These are phyloP conservation scores for Tylopilus vinaceipallidus DNA, from an alignment of 768 basidiomycete species.

Conservation along the genomic window DNA sequence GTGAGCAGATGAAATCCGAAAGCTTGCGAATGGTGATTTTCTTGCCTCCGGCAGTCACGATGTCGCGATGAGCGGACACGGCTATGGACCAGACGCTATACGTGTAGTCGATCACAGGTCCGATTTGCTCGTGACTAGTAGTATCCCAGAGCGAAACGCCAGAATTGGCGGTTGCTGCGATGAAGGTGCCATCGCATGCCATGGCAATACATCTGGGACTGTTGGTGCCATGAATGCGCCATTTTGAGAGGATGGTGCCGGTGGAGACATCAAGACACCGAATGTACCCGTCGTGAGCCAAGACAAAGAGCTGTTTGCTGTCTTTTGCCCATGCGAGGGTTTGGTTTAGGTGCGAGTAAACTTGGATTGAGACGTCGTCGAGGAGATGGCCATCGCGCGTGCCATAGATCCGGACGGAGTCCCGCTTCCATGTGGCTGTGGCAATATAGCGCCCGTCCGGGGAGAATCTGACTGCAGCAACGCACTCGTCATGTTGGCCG, in stretches of 20 bases:
- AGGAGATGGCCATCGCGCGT: background rate
- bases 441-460: too few relatives aligned
- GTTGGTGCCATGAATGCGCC: background rate
- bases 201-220: background rate
- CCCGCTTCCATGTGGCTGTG: background rate
- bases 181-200: background rate
- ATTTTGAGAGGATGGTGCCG: background rate
- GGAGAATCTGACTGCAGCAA: too few relatives aligned
- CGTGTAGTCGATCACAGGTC: background rate
- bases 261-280: background rate
- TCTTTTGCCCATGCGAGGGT: background rate
- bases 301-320: background rate
- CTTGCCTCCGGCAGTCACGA: background rate
- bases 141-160: background rate
- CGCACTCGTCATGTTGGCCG: too few relatives aligned
- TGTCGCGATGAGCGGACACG: background rate
- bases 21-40: constrained; percentile 6
- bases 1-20: background rate
- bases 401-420: background rate
- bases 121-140: background rate
- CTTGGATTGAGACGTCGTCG: background rate
- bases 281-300: background rate
- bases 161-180: background rate
- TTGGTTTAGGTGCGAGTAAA: background rate
- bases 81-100: background rate